Evolutionary conservation across 1,284 basidiomycete genomes (phyloP).

Genomic region (Leucoagaricus sp.): DNA sequence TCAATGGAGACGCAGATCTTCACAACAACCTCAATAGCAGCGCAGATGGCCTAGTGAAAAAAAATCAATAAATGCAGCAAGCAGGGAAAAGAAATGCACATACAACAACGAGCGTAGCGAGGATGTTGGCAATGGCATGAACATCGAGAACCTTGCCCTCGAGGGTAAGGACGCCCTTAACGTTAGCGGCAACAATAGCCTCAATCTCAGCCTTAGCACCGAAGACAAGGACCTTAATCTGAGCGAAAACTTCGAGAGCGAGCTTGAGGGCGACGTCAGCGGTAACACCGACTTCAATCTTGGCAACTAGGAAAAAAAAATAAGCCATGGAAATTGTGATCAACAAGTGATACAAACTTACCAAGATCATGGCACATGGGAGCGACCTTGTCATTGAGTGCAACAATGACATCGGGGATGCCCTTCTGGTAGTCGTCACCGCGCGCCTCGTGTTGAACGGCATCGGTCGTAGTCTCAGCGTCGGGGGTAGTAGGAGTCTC

Average conservation of each 20-base stretch:
- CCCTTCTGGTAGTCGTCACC: neutral
- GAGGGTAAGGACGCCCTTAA: neutral
- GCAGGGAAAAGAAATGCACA: neutral
- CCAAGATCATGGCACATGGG: slow-evolving; percentile 8
- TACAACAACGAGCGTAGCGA: slow-evolving; percentile 10
- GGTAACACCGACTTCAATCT: neutral
- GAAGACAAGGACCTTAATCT: neutral
- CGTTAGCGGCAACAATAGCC: slow-evolving; percentile 3
- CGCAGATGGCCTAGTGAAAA: slow-evolving; percentile 2
- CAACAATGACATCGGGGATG: slow-evolving; percentile 1
- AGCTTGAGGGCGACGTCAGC: slow-evolving; percentile 2
- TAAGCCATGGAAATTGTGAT: too few relatives aligned
- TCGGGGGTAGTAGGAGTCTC: too few relatives aligned
- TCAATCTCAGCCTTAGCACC: neutral
- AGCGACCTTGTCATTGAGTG: neutral
- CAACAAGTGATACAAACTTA: neutral
- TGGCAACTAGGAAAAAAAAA: neutral
- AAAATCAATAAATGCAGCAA: neutral
- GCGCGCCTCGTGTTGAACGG: neutral
- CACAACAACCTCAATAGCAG: neutral
- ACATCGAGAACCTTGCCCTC: slow-evolving; percentile 3
- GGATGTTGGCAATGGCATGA: slow-evolving; percentile 7
- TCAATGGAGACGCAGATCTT: neutral
- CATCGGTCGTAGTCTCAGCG: too few relatives aligned
- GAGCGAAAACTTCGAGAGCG: neutral